Percentiles rank a stretch among this genome's conserved stretches.
Conservation (phyloP, 805 yeast genomes). For the Kodamaea sagamina region DNA sequence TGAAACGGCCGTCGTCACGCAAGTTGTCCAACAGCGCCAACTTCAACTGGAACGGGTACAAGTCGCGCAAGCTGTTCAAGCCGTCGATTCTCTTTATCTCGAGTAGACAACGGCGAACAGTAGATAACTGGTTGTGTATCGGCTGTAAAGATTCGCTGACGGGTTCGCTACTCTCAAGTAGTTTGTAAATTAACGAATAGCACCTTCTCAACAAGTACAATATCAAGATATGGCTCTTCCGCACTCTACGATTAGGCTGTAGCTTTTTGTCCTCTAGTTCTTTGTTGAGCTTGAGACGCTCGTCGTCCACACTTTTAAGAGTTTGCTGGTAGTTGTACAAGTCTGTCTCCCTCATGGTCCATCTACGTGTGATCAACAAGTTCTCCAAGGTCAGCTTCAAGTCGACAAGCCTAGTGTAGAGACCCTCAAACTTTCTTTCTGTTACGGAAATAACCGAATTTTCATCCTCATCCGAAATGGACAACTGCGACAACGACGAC, state of each 20-base stretch:
- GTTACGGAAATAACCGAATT: slow-evolving; percentile 13
- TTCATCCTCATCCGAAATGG: slow-evolving; percentile 22
- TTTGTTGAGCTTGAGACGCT: slow-evolving; percentile 50
- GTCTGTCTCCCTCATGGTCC: slow-evolving; percentile 98
- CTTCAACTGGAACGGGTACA: slow-evolving; percentile 95
- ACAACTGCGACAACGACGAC: slow-evolving; percentile 23
- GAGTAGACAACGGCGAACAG: slow-evolving; percentile 85
- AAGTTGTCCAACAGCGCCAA: slow-evolving; percentile 84
- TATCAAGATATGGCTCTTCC: slow-evolving; percentile 47
- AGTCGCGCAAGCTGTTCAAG: slow-evolving; percentile 78
- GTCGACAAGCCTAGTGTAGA: slow-evolving; percentile 63
- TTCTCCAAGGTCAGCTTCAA: slow-evolving; percentile 78
- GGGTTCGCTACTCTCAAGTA: slow-evolving; percentile 91
- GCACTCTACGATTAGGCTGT: slow-evolving; percentile 25
- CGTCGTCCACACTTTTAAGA: slow-evolving; percentile 71
- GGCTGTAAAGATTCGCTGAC: slow-evolving; percentile 93
- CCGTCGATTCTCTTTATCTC: slow-evolving; percentile 95
- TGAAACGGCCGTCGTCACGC: slow-evolving; percentile 89
- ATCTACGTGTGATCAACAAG: slow-evolving; percentile 85
- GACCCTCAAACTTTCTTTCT: slow-evolving; percentile 40
- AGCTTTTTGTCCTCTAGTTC: slow-evolving; percentile 16
- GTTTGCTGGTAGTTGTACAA: slow-evolving; percentile 78
- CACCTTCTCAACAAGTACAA: slow-evolving; percentile 85
- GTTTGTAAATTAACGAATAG: slow-evolving; percentile 85
- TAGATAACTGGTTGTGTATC: slow-evolving; percentile 87